Conservation (phyloP, 805 yeast genomes). For the Lipomyces yamadae region DNA sequence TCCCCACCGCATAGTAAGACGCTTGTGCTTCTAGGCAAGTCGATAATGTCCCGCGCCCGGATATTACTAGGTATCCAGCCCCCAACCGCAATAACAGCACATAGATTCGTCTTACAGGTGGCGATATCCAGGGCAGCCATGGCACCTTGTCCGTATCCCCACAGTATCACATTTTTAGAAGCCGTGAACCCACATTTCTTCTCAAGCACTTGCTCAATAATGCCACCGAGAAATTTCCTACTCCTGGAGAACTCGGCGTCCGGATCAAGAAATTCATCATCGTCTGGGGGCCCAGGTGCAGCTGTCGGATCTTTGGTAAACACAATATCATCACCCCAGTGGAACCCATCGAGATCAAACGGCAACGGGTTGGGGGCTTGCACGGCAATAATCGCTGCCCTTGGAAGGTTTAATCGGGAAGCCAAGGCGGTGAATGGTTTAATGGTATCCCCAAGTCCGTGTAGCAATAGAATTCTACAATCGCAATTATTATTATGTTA, state of each 20-base stretch:
- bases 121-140: constrained; percentile 37
- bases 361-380: constrained; percentile 38
- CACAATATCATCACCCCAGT: constrained; percentile 38
- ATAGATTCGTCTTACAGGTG: constrained; percentile 18
- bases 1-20: constrained; percentile 36
- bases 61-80: constrained; percentile 34
- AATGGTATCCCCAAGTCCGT: constrained; percentile 36
- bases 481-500: not conserved
- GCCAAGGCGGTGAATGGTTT: constrained; percentile 31
- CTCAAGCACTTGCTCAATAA: constrained; percentile 23
- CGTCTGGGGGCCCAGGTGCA: constrained; percentile 13
- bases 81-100: constrained; percentile 35
- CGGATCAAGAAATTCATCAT: constrained; percentile 32
- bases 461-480: constrained; percentile 30
- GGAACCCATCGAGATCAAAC: constrained; percentile 36
- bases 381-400: constrained; percentile 29
- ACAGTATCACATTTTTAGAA: constrained; percentile 28
- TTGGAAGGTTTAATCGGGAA: constrained; percentile 22
- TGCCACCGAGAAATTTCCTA: constrained; percentile 9
- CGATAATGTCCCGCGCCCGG: constrained; percentile 30
- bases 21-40: constrained; percentile 28
- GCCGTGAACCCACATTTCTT: constrained; percentile 31
- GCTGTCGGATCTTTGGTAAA: constrained; percentile 24
- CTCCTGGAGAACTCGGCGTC: constrained; percentile 31
- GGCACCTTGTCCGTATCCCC: constrained; percentile 38